These are phyloP conservation scores for Calonectria henricotiae DNA, from an alignment of 2,329 filamentous ascomycete genomes.

Conservation along the genomic window DNA sequence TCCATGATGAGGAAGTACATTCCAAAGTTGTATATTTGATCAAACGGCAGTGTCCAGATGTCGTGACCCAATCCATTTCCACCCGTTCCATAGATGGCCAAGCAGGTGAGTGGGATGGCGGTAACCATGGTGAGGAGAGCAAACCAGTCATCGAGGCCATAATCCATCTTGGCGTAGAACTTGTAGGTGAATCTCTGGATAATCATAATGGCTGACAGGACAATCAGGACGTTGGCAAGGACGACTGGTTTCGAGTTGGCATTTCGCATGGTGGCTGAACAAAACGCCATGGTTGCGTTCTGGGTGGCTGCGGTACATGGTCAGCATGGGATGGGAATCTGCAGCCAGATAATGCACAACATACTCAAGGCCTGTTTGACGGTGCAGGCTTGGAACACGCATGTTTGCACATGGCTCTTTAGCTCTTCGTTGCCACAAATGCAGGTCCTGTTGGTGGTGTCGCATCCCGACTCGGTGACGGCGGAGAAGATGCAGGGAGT, in stretches of 20 bases:
- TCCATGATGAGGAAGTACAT: conserved; percentile 63
- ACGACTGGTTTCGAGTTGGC: conserved; percentile 54
- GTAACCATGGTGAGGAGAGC: conserved; percentile 52
- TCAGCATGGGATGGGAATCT: conserved; percentile 5
- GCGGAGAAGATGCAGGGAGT: conserved; percentile 19
- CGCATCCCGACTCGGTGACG: conserved; percentile 14
- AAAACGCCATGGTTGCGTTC: conserved; percentile 53
- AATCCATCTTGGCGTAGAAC: conserved; percentile 55
- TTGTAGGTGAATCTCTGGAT: conserved; percentile 61
- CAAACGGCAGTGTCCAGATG: conserved; percentile 66
- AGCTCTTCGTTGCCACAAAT: conserved; percentile 19
- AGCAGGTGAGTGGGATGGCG: conserved; percentile 55
- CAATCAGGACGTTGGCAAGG: conserved; percentile 56
- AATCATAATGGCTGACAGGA: conserved; percentile 61
- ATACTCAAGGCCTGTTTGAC: conserved; percentile 55
- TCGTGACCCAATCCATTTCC: conserved; percentile 67
- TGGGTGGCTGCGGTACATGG: conserved; percentile 34
- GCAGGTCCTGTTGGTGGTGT: conserved; percentile 25
- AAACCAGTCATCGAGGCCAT: conserved; percentile 61
- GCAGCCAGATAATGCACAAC: conserved; percentile 12
- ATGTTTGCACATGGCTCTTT: conserved; percentile 42
- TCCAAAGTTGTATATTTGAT: conserved; percentile 63
- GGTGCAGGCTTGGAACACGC: conserved; percentile 53
- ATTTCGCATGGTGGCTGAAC: conserved; percentile 52
- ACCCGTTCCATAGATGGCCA: conserved; percentile 54